Conservation (phyloP, 2,329 filamentous ascomycete genomes). For the Penicillium sclerotiorum region DNA sequence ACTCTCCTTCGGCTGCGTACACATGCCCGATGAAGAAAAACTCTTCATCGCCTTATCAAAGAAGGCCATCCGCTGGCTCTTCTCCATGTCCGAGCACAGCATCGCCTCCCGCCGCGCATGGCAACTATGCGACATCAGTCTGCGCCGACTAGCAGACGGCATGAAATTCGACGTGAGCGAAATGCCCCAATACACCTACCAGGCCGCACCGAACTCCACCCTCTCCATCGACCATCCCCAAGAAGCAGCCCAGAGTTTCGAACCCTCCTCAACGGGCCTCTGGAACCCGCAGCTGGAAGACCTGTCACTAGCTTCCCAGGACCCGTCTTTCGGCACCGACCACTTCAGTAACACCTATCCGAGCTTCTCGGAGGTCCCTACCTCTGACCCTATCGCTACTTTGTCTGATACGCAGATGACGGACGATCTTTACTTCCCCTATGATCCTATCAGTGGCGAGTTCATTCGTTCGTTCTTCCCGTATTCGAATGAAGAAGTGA, state of each 20-base stretch:
- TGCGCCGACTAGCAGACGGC: constrained; percentile 37
- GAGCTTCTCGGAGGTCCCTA: constrained; percentile 4
- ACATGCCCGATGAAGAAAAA: constrained; percentile 44
- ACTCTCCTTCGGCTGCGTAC: constrained; percentile 47
- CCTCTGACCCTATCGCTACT: constrained; percentile 15
- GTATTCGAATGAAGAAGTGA: constrained; percentile 25
- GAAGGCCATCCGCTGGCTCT: constrained; percentile 48
- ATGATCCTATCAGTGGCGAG: constrained; percentile 42
- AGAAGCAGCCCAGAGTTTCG: background rate
- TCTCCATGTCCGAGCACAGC: constrained; percentile 42
- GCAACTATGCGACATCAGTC: constrained; percentile 42
- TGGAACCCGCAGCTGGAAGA: constrained; percentile 19
- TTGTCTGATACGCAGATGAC: constrained; percentile 11
- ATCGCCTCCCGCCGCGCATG: constrained; percentile 46
- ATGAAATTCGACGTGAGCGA: constrained; percentile 41
- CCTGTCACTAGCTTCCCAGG: background rate
- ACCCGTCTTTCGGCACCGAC: background rate
- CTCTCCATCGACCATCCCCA: constrained; percentile 2
- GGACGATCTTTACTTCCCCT: constrained; percentile 39
- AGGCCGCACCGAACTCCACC: constrained; percentile 13
- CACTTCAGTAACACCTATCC: constrained; percentile 2
- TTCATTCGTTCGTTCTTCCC: constrained; percentile 46
- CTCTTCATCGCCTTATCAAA: constrained; percentile 41
- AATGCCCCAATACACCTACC: constrained; percentile 31
- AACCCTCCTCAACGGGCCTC: background rate